A percentile compares a stretch with the other conserved stretches of the same genome.
phyloP scores from a whole-genome alignment of 352 stramenopile genomes.

The Phytopythium kandeliae region DNA sequence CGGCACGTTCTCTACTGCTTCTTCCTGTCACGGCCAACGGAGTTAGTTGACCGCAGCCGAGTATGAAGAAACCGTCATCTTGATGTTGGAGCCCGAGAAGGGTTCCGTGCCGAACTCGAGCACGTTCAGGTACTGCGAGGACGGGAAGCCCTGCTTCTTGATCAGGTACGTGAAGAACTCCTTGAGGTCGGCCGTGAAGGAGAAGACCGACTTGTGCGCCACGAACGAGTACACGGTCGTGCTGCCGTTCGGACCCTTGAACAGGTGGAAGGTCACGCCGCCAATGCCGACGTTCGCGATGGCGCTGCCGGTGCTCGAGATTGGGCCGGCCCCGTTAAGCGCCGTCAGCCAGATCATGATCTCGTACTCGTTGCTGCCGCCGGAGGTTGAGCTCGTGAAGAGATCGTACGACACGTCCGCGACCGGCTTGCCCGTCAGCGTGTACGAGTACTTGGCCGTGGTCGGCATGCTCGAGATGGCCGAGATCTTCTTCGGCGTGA shows the following conservation, averaged over 20 bases:
- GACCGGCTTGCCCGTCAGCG: constrained; percentile 27
- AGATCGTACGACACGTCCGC: constrained; percentile 37
- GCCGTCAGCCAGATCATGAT: constrained; percentile 37
- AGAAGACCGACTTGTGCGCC: constrained; percentile 13
- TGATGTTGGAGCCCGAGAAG: constrained; percentile 22
- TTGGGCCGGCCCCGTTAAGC: constrained; percentile 20
- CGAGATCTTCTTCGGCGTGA: constrained; percentile 22
- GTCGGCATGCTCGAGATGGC: constrained; percentile 29
- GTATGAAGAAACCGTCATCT: constrained; percentile 26
- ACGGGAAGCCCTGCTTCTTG: constrained; percentile 19
- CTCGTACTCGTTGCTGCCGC: constrained; percentile 25
- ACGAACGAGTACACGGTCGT: constrained; percentile 33
- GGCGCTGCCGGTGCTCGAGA: constrained; percentile 18
- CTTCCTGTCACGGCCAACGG: neutral
- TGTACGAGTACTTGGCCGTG: constrained; percentile 32
- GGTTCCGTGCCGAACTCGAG: constrained; percentile 26
- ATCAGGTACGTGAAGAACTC: constrained; percentile 24
- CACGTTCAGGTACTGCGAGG: constrained; percentile 20
- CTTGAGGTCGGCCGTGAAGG: constrained; percentile 23
- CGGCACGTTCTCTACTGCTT: neutral
- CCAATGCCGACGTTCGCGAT: constrained; percentile 19
- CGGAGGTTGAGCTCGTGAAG: constrained; percentile 20
- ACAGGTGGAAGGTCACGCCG: constrained; percentile 26
- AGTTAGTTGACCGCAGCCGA: constrained; percentile 18
- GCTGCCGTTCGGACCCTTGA: constrained; percentile 26